Evolutionary conservation across 1,284 basidiomycete species (phyloP).

Genomic region (Sporisorium sorghi): DNA sequence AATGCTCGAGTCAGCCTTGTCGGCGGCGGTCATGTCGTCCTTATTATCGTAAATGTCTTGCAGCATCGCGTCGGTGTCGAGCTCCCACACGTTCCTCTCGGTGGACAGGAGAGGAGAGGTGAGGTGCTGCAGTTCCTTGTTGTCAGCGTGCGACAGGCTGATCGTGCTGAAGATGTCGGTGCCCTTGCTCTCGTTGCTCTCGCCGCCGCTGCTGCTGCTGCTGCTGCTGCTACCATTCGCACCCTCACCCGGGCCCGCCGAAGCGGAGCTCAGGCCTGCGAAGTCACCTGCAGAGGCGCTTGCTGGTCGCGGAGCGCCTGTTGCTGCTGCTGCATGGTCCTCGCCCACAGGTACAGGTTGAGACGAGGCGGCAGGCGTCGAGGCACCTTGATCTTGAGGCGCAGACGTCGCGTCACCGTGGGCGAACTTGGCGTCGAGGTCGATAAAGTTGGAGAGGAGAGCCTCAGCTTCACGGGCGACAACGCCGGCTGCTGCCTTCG

Average conservation of each 20-base stretch:
- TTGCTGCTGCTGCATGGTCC: constrained; percentile 36
- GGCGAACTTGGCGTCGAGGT: constrained; percentile 48
- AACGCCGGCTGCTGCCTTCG: constrained; percentile 35
- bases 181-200: constrained; percentile 2
- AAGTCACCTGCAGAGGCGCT: constrained; percentile 34
- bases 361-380: constrained; percentile 46
- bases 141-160: constrained; percentile 23
- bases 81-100: constrained; percentile 43
- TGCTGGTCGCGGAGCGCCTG: constrained; percentile 40
- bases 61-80: constrained; percentile 50
- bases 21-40: constrained; percentile 8
- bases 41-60: constrained; percentile 37
- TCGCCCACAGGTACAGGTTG: constrained; percentile 46
- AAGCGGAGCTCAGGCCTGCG: constrained; percentile 42
- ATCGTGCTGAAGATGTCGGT: constrained; percentile 33
- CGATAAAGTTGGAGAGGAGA: constrained; percentile 54
- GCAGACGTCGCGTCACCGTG: constrained; percentile 46
- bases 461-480: constrained; percentile 55
- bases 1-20: constrained; percentile 11
- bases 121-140: constrained; percentile 38
- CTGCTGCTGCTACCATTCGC: constrained; percentile 22
- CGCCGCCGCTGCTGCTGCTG: constrained; percentile 6
- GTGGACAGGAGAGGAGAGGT: constrained; percentile 37
- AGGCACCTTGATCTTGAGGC: constrained; percentile 50
- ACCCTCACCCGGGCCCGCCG: constrained; percentile 19